phyloP scores from a whole-genome alignment of 768 basidiomycete genomes.

The Royoungia palumana region DNA sequence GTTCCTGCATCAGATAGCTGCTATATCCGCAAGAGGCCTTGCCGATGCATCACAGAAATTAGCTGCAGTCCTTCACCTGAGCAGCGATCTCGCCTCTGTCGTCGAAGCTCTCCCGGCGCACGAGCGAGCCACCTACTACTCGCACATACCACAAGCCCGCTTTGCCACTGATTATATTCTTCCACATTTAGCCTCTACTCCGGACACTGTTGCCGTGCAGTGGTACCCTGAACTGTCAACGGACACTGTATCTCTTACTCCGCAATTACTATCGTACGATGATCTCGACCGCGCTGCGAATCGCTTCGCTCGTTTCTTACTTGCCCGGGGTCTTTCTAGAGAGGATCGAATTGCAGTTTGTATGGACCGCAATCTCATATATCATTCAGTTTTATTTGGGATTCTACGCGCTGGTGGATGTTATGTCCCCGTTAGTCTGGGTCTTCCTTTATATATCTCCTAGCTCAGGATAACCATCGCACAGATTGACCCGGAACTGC shows the following conservation, averaged over 20 bases:
- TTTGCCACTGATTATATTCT: constrained; percentile 26
- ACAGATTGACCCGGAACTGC: constrained; percentile 52
- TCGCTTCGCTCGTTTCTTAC: constrained; percentile 42
- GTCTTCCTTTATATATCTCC: constrained; percentile 17
- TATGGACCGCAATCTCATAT: constrained; percentile 39
- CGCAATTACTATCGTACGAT: constrained; percentile 27
- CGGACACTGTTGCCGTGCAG: constrained; percentile 16
- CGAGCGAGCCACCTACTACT: constrained; percentile 8
- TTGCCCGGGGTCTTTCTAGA: constrained; percentile 30
- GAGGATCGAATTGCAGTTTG: constrained; percentile 47
- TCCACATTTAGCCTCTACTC: constrained; percentile 13
- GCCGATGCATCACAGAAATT: constrained; percentile 9
- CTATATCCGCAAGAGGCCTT: constrained; percentile 1
- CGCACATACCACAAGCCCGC: constrained; percentile 16
- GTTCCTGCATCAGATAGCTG: constrained; percentile 20
- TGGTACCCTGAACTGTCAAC: constrained; percentile 20
- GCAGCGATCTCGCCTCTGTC: constrained; percentile 14
- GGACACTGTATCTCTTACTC: neutral
- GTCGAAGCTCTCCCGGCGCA: constrained; percentile 12
- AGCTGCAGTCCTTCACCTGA: constrained; percentile 5
- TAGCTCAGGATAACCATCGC: neutral
- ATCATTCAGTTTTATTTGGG: constrained; percentile 42
- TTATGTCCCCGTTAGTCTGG: constrained; percentile 44
- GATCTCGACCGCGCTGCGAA: constrained; percentile 38
- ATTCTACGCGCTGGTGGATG: constrained; percentile 48